phyloP scores from a whole-genome alignment of 768 basidiomycete genomes.

The Neoboletus brunneissimus region DNA sequence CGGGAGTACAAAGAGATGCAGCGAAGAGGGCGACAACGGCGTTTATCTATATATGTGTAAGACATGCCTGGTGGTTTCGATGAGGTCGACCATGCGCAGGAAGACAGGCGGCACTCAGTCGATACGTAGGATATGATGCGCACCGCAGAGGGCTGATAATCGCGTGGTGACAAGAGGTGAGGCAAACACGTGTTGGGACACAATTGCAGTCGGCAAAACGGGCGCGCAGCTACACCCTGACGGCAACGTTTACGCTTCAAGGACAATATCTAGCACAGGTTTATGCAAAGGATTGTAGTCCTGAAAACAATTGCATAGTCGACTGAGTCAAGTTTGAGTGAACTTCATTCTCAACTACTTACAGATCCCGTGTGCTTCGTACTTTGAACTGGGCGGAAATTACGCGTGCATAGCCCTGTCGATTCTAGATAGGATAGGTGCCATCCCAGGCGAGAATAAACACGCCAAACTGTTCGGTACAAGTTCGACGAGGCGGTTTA shows the following conservation, averaged over 20 bases:
- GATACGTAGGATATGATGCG: constrained; percentile 30
- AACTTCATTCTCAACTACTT: not conserved
- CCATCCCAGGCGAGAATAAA: constrained; percentile 9
- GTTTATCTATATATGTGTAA: constrained; percentile 29
- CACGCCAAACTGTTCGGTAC: not conserved
- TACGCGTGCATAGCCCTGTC: constrained; percentile 16
- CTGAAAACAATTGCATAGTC: constrained; percentile 1
- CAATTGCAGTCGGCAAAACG: constrained; percentile 9
- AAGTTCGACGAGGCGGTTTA: not conserved
- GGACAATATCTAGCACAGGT: constrained; percentile 15
- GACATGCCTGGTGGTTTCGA: constrained; percentile 36
- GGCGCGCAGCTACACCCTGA: constrained; percentile 11
- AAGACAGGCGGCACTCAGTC: constrained; percentile 24
- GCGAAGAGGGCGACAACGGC: constrained; percentile 19
- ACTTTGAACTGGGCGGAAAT: constrained; percentile 19
- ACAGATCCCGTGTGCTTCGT: not conserved
- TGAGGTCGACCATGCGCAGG: constrained; percentile 31
- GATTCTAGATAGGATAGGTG: constrained; percentile 3
- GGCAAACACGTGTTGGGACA: constrained; percentile 32
- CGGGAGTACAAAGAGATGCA: constrained; percentile 20
- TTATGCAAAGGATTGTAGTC: constrained; percentile 5
- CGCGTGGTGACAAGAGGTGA: constrained; percentile 30
- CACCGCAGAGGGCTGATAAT: constrained; percentile 34
- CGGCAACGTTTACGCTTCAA: not conserved
- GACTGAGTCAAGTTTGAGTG: not conserved